Percentiles rank a stretch among this genome's conserved stretches.
Evolutionary conservation across 225 moss, liverwort and hornwort genomes (phyloP).

Genomic region (Anthoceros angustus): DNA sequence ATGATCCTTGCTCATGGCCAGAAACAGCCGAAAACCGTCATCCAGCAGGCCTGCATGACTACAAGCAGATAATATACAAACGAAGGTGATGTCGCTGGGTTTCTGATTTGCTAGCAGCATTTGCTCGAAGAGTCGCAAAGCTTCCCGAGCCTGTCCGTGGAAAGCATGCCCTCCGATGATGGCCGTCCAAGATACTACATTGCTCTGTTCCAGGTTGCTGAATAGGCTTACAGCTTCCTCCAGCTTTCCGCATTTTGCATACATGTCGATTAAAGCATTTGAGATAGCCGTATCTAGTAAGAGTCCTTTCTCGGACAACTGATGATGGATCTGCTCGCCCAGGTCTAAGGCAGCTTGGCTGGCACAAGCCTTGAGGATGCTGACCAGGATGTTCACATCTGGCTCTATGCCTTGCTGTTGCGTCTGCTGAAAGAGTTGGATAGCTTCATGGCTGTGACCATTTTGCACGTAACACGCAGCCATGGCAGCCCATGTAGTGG

Average conservation of each 20-base stretch:
- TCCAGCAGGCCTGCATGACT: conserved; percentile 5
- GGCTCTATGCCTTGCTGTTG: neutral
- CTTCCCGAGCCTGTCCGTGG: conserved; percentile 7
- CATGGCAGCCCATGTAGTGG: neutral
- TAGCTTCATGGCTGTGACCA: neutral
- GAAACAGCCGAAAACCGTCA: neutral
- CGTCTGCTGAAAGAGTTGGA: neutral
- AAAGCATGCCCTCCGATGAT: conserved; percentile 11
- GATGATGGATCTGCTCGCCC: neutral
- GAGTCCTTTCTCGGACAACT: conserved; percentile 4
- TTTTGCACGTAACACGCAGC: neutral
- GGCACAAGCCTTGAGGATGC: neutral
- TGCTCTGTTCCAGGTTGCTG: conserved; percentile 3
- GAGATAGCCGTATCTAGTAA: conserved; percentile 3
- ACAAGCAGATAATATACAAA: conserved; percentile 6
- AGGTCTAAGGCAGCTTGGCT: neutral
- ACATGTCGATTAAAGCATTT: conserved; percentile 5
- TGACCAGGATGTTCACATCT: neutral
- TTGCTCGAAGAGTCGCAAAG: conserved; percentile 6
- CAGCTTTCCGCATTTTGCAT: conserved; percentile 7
- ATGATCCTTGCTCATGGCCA: neutral
- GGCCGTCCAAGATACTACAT: neutral
- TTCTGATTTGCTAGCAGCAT: conserved; percentile 5
- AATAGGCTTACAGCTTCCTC: conserved; percentile 6
- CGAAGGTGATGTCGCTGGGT: neutral